Evolutionary conservation across 305 asterid species (phyloP), one percentile per base, ranked within the genome.

Genomic region (Euphrasia arctica): DNA sequence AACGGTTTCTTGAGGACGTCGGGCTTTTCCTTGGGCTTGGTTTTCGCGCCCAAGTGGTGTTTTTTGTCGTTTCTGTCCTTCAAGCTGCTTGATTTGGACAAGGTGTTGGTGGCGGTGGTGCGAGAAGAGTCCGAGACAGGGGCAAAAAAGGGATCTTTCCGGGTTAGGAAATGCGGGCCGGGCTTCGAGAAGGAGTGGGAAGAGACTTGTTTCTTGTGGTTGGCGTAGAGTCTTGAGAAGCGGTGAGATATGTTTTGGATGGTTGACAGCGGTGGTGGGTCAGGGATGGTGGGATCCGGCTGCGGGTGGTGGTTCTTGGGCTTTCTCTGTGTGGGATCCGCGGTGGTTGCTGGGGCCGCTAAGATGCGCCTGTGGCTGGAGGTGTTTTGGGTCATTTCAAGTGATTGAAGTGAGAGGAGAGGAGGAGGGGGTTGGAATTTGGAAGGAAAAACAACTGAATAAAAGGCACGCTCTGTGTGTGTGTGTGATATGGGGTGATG

Each of bases 61-160:
- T 61, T 62, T 25, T 73, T 71, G 55, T 47, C 52, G 13, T 47
- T 47, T 47, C 83, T 76, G 50, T 73, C 86, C n/a, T 74, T 82
- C 27, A 72, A 85, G 70, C 87, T 80, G 67, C 77, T 84, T 43
- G 96, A 88, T 83, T 90, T 87, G 51, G 90, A 75, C 72, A 90
- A 66, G 58, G 83, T 73, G 56, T 79, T 13, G 78, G 78, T 22
- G 75, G 41, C 8, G 41, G 41, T 34, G 41, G 8, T 34, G 41
- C 41, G 6, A 34, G 41, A 34, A 34, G 41, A 34, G 41, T 34
- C 7, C 8, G 41, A 34, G 7, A 34, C 41, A 34, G 8, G 8
- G 41, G 8, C 1, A 34, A 34, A 34, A 34, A 7, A 5, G 1
- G 41, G 41, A 34, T 34, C 41, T 34, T 34, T 34, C 8, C 7